Percentiles rank a stretch among this genome's conserved stretches.
Evolutionary conservation across 2,329 filamentous ascomycete genomes (phyloP).

Genomic region (Fusarium abutilonis): DNA sequence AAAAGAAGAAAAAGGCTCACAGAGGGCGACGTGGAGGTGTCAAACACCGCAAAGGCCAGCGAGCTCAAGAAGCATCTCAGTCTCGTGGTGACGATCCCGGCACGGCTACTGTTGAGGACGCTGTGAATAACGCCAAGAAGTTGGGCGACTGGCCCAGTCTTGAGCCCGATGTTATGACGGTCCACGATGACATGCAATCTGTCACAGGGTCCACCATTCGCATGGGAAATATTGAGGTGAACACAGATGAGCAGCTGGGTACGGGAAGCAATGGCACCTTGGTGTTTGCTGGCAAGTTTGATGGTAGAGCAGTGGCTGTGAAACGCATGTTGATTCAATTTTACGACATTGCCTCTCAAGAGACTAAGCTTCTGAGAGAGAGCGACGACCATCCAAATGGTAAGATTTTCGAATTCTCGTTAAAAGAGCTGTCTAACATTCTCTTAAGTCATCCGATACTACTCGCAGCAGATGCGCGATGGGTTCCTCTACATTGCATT

Average conservation of each 20-base stretch:
- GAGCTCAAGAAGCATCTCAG: conserved; percentile 62
- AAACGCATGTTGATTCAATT: conserved; percentile 98
- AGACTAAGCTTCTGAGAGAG: conserved; percentile 88
- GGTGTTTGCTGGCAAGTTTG: conserved; percentile 94
- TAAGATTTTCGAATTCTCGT: conserved; percentile 46
- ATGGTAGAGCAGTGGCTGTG: conserved; percentile 90
- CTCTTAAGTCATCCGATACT: conserved; percentile 85
- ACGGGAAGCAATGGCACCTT: conserved; percentile 97
- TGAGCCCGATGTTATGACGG: conserved; percentile 70
- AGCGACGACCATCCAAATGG: conserved; percentile 94
- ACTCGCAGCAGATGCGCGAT: conserved; percentile 86
- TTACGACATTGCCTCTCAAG: conserved; percentile 93
- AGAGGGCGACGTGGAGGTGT: conserved; percentile 77
- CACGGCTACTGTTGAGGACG: conserved; percentile 67
- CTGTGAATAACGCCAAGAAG: conserved; percentile 67
- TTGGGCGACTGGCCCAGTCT: conserved; percentile 63
- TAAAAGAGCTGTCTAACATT: conserved; percentile 26
- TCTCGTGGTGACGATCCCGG: conserved; percentile 59
- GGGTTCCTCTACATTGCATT: conserved; percentile 96
- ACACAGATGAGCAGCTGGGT: conserved; percentile 70
- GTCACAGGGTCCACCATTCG: conserved; percentile 68
- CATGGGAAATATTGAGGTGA: conserved; percentile 72
- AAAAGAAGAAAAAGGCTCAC: conserved; percentile 75
- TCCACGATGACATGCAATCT: conserved; percentile 66
- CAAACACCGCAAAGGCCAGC: conserved; percentile 70